Percentiles rank a stretch among this genome's conserved stretches.
Conservation (phyloP, 257 asterid genomes). For the Vinca minor region DNA sequence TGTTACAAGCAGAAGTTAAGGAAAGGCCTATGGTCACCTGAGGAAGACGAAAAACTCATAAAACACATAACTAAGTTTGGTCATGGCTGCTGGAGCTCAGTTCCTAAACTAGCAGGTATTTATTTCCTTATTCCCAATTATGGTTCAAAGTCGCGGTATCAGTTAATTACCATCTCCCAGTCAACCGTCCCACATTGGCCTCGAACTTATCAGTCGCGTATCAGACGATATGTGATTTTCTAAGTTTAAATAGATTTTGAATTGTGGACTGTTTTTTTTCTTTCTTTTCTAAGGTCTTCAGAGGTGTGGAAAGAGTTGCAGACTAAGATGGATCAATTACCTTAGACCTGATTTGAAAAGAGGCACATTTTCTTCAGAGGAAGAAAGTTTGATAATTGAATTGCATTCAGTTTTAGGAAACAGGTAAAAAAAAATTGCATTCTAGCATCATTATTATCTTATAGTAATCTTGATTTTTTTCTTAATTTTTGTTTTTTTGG, state of each 20-base stretch:
- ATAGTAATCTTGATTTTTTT: too few relatives aligned
- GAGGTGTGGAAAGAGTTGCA: constrained; percentile 93
- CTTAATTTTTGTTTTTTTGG: neutral
- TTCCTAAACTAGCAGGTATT: constrained; percentile 92
- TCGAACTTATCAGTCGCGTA: too few relatives aligned
- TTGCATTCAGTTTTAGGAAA: constrained; percentile 91
- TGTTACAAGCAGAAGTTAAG: constrained; percentile 80
- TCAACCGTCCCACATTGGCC: too few relatives aligned
- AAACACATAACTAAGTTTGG: constrained; percentile 72
- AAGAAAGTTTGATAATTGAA: constrained; percentile 69
- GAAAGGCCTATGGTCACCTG: constrained; percentile 98
- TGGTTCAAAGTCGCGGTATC: too few relatives aligned
- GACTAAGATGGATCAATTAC: constrained; percentile 87
- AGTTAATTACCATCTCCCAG: too few relatives aligned
- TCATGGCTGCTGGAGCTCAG: constrained; percentile 99
- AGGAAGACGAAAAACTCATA: constrained; percentile 89
- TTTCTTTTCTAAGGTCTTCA: constrained; percentile 64
- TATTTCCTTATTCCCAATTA: too few relatives aligned
- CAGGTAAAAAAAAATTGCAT: constrained; percentile 35
- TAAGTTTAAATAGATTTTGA: too few relatives aligned
- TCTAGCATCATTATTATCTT: neutral
- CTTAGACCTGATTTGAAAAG: constrained; percentile 85
- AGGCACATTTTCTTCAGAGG: constrained; percentile 83
- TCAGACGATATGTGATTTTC: too few relatives aligned
- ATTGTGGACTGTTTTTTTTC: too few relatives aligned